Percentiles rank a stretch among this genome's conserved stretches.
These are phyloP conservation scores for Pseudogymnoascus sp. DNA, from an alignment of 2,329 filamentous ascomycete species.

Conservation along the genomic window DNA sequence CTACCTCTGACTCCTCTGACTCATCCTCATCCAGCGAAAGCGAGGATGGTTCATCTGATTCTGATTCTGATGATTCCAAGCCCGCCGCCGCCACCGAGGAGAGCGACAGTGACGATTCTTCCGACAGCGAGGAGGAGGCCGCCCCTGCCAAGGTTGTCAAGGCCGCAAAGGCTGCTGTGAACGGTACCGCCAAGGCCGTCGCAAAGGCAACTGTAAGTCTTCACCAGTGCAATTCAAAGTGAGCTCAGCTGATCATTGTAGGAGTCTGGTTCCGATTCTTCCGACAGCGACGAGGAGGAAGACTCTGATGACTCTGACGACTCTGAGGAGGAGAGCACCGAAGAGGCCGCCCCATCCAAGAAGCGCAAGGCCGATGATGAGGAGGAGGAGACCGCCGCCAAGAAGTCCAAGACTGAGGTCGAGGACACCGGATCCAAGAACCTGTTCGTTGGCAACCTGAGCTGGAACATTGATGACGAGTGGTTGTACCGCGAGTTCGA, in stretches of 20 bases:
- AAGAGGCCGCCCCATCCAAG: slow-evolving; percentile 38
- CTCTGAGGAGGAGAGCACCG: slow-evolving; percentile 23
- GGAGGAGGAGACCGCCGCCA: slow-evolving; percentile 32
- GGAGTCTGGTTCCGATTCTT: slow-evolving; percentile 19
- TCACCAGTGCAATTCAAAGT: not conserved
- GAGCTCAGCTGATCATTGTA: slow-evolving; percentile 13
- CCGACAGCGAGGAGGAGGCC: slow-evolving; percentile 24
- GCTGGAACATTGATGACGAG: slow-evolving; percentile 68
- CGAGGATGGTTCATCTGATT: slow-evolving; percentile 14
- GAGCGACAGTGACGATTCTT: slow-evolving; percentile 24
- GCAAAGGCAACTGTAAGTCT: slow-evolving; percentile 26
- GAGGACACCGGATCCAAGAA: slow-evolving; percentile 43
- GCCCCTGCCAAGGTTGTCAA: slow-evolving; percentile 19
- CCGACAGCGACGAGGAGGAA: slow-evolving; percentile 9
- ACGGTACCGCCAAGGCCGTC: slow-evolving; percentile 23
- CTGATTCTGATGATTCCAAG: slow-evolving; percentile 22
- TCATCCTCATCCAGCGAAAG: slow-evolving; percentile 15
- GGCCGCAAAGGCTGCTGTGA: slow-evolving; percentile 22
- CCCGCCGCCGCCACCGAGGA: slow-evolving; percentile 22
- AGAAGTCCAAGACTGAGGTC: slow-evolving; percentile 44
- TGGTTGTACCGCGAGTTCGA: slow-evolving; percentile 62
- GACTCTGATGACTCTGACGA: slow-evolving; percentile 13
- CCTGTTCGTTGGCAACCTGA: slow-evolving; percentile 65
- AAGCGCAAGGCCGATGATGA: slow-evolving; percentile 51
- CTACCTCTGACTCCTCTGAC: slow-evolving; percentile 29